Base-by-base conservation (phyloP, 2,329 filamentous ascomycete genomes). In the Escovopsis sp. region DNA sequence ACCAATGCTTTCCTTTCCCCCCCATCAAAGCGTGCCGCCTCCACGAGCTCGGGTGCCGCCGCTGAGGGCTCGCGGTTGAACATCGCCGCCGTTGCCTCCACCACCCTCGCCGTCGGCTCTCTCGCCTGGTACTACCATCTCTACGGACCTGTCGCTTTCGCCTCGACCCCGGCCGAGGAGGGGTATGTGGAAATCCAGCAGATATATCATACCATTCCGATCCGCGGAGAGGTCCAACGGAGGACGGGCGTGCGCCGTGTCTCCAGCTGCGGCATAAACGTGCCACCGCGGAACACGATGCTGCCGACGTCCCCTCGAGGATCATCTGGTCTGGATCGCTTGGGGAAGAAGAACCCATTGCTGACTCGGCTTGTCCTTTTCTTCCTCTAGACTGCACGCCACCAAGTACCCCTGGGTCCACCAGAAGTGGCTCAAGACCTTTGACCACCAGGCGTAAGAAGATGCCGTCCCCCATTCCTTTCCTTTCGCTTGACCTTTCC, bases 91-190 rank as follows among this genome's bases (percentile, higher is more conserved):
- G 76, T 79, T 57, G 84, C 84, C 60, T 88, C 91, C 55, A 94
- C 87, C 55, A 78, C 82, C 56, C 74, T 87, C 59, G 86, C 89
- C 56, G 71, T 85, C 65, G 88, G 87, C 57, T 89, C 89, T 53
- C 79, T 89, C 58, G 88, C 85, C 55, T 96, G 88, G 87, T 96
- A 95, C 72, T 94, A 89, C 66, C 86, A 94, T 68, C 80, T 94
- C 55, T 96, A 94, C 67, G 91, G 88, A 58, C 78, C 84, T 56
- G 79, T 83, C 56, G 82, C 84, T 48, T 77, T 86, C 65, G 91
- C 91, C 55, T 83, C 83, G 79, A 88, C 89, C 55, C 87, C 86
- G 50, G 83, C 83, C 59, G 91, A 98, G 73, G 91, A 98, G 79
- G 91, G 91, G 91, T 98, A 74, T 81, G 89, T 83, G 40, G 39